Base-by-base conservation (phyloP, 352 stramenopile genomes). In the Phytophthora multivora region DNA sequence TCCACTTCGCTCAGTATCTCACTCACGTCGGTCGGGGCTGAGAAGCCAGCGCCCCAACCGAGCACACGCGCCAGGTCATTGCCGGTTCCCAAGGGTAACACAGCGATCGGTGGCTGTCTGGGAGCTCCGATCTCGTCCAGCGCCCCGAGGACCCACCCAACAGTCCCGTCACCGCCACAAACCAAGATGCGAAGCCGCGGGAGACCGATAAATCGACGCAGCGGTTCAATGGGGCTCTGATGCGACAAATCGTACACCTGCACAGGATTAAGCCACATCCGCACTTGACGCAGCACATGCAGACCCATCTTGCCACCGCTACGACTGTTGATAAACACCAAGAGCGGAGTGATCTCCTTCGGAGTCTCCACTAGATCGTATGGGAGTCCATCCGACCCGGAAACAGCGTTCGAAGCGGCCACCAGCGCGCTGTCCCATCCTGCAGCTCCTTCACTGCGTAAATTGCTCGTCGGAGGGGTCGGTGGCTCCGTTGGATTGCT, bases 261-360 rank as follows among this genome's bases (percentile, higher is more conserved):
- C 49, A 99, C 86, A 11, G 97, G 95, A 72, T 99, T 98, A 4
- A 99, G 76, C 67, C 97, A 88, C 15, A 87, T 82, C 15, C 93
- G 83, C 51, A 98, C 83, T 73, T 98, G 93, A 5, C 88, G 86
- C 30, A 98, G 85, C 16, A 99, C 76, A 31, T 98, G 77, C 10
- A 96, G 75, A 1, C 97, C 97, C 75, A 98, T 91, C 52, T 98
- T 90, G 5, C 92, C 88, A 4, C 97, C 97, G 30, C 90, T 98
- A 9, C 91, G 86, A 51, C 90, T 97, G 71, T 99, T 99, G 43
- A 99, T 97, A 73, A 99, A 98, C 10, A 98, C 93, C 23, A 93
- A 64, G 1, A 93, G 69, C 19, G 83, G 83, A 1, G 80, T 88
- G 1, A 63, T 74, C 23, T 80, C 75, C 21, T 75, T 73, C 3